Evolutionary conservation across 1,284 basidiomycete species (phyloP), one percentile per base, ranked within the genome.

Genomic region (Fomitopsis schrenkii): DNA sequence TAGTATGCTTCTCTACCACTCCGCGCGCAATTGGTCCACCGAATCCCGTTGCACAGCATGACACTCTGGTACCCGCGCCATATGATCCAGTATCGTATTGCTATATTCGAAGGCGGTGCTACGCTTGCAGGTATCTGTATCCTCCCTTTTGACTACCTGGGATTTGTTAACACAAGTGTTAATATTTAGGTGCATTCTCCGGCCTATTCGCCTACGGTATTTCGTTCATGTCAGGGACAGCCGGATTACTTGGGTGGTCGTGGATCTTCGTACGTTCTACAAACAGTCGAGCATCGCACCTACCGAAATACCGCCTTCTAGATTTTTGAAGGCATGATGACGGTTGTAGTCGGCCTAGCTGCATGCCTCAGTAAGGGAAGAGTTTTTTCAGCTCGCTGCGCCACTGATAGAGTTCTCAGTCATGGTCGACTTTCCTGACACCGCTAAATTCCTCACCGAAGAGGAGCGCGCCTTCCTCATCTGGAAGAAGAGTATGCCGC

Each of bases 381-480:
- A 22, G 12, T 57, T 44, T 28, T 19, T 26, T 5, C n/a, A n/a
- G 4, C 8, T 17, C 3, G 7, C 19, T 15, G 17, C 30, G 22
- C 33, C 53, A 6, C 33, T 59, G 36, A 33, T 54, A 14, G 28
- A 33, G 42, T 22, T 41, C 19, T 28, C 38, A 81, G 79, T 85
- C 28, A 66, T 88, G 62, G 82, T 85, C 15, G 86, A 88, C 67
- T 84, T 85, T 65, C 86, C 86, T 0, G 70, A 66, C 5, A 84
- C 83, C 0, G 85, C 85, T 0, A 73, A 64, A 17, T 88, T 87
- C 72, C 71, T 88, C 12, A 86, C 84, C 0, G 79, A 78, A 0
- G 84, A 86, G 63, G 86, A 89, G 67, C 78, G 80, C 5, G 75
- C 82, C 0, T 89, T 79, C 67, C 75, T 88, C 17, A 72, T 88